Evolutionary conservation across 1,284 basidiomycete genomes (phyloP).

Genomic region (Cryptococcus amylolentus): DNA sequence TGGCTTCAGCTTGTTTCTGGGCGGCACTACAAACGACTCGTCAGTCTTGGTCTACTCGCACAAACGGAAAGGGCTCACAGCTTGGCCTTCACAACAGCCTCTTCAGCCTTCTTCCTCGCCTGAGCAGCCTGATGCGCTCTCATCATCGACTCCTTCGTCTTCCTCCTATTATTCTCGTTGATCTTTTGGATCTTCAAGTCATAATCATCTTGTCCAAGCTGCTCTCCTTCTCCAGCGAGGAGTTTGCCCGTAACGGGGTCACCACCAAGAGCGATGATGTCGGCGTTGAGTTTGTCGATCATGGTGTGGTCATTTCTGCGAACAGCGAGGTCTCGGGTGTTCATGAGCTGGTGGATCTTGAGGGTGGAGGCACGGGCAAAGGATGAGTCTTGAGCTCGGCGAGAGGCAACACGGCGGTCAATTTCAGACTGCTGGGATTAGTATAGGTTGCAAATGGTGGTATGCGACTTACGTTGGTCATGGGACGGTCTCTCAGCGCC

Average conservation of each 20-base stretch:
- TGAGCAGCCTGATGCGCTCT: slow-evolving; percentile 68
- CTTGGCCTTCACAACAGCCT: slow-evolving; percentile 38
- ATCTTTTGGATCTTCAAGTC: slow-evolving; percentile 67
- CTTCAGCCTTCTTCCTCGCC: slow-evolving; percentile 60
- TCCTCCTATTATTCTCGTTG: slow-evolving; percentile 80
- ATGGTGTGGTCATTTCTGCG: slow-evolving; percentile 66
- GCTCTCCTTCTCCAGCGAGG: slow-evolving; percentile 1
- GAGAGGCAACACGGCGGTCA: slow-evolving; percentile 60
- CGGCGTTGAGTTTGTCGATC: slow-evolving; percentile 58
- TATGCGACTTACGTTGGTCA: slow-evolving; percentile 65
- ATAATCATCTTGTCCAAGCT: slow-evolving; percentile 44
- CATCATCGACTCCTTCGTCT: slow-evolving; percentile 72
- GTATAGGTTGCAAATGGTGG: slow-evolving; percentile 1
- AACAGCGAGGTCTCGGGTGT: slow-evolving; percentile 63
- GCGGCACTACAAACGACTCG: background rate
- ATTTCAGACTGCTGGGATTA: slow-evolving; percentile 58
- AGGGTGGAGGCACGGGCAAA: slow-evolving; percentile 46
- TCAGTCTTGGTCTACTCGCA: background rate
- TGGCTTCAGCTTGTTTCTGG: background rate
- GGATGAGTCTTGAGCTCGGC: slow-evolving; percentile 18
- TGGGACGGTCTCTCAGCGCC: slow-evolving; percentile 58
- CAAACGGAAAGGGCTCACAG: too few species aligned
- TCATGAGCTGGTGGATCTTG: slow-evolving; percentile 51
- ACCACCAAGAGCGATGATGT: slow-evolving; percentile 59
- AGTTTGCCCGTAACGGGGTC: slow-evolving; percentile 26